Base-by-base conservation (phyloP, 2,329 filamentous ascomycete species). In the Escovopsis weberi region DNA sequence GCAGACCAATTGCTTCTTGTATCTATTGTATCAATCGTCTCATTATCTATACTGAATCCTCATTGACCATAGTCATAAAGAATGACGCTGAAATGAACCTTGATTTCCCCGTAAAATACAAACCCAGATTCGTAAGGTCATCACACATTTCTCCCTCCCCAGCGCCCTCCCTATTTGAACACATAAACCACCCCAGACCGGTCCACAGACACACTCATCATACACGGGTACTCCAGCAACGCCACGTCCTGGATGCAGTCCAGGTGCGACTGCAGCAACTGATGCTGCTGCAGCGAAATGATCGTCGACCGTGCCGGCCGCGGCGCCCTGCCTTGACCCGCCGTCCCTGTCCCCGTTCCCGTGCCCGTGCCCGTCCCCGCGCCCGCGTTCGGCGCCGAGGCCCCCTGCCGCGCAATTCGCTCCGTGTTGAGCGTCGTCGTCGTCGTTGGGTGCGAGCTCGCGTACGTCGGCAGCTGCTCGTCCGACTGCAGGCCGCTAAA, bases 121-220 rank as follows among this genome's bases (percentile, higher is more conserved):
- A 6, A 37, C 18, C 23, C 18, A 11, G 18, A 19, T 18, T 10
- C 35, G n/a, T 10, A 19, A 37, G 12, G n/a, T 15, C 35, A 37
- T 11, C 18, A 12, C 34, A 9, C 15, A 9, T 7, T 7, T 15
- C 15, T 12, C 35, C 35, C 35, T 23, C 2, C 18, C 15, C 35
- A 23, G 15, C 35, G 23, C n/a, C 37, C 9, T 11, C 37, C 50
- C 52, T 61, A 73, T 51, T 70, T 66, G 56, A 80, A 94, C 42
- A 95, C 80, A 69, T 91, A 94, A 38, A 96, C 78, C 58, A 89
- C 80, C 1, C 91, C 91, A 34, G 81, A 84, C 52, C 89, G 72
- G 67, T 98, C 91, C 42, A 83, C 88, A 50, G 84, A 93, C 40
- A 96, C 71, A 32, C 88, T 82, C 85, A 96, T 95, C 4, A 82